Base-by-base conservation (phyloP, 495 filamentous ascomycete species). In the Penicillium dipodomyicola region DNA sequence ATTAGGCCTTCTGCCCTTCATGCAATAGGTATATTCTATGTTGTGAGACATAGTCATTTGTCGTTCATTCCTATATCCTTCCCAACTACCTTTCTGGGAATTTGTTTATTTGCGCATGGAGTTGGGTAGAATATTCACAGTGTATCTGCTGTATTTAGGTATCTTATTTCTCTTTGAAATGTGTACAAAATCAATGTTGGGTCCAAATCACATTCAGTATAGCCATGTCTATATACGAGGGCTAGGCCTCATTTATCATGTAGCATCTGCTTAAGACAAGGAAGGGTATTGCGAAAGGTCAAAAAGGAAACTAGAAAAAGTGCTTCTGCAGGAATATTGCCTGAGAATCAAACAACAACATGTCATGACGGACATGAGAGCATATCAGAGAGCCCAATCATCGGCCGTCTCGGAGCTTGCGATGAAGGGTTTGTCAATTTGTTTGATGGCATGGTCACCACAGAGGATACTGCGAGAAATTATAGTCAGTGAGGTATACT, bases 381-480 rank as follows among this genome's bases (percentile, higher is more conserved):
- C 29, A 20, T 39, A 55, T 72, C 73, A 96, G 48, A 97, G 71
- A 49, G 85, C 85, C 94, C 94, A 98, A 61, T 96, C 94, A 47
- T 86, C 82, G 52, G 69, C 72, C 63, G 90, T 80, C 56, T 97
- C 92, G 7, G 77, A 77, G 4, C 81, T 71, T 14, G 76, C 76
- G 20, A 97, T 80, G 69, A 98, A 97, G 3, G 94, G 91, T 72
- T 95, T 91, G 59, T 96, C 91, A 39, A 98, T 91, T 57, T 87
- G 79, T 76, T 89, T 92, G 62, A 98, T 92, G 3, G 92, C 94
- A 74, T 91, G 88, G 62, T 97, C 94, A 64, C 90, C 91, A 65
- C 94, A 98, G 35, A 97, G 72, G 43, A 96, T 89, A 78, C 69
- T 75, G 61, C 11, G 52, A 42, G 39, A 3, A 42, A 32, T 49